Base-by-base conservation (phyloP, 805 yeast genomes). In the Candida ascalaphidarum region DNA sequence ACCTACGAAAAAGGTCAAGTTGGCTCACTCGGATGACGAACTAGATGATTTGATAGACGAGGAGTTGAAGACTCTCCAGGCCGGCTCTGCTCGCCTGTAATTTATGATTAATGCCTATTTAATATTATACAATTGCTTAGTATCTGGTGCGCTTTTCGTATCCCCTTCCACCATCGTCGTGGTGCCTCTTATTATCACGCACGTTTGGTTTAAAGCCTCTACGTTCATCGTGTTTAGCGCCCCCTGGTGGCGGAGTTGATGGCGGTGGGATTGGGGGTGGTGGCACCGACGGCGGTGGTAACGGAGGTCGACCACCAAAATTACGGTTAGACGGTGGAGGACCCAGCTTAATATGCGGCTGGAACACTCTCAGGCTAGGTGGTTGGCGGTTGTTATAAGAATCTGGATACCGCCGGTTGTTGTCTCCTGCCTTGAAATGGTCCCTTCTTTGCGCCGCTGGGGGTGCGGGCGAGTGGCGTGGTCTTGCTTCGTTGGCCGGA, bases 81-180 rank as follows among this genome's bases (percentile, higher is more conserved):
- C 48, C 6, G 50, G 49, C 20, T 35, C 34, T 12, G 5, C 13
- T 9, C 10, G 22, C 12, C 13, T 7, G 25, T 12, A 17, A 17
- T 15, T 24, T 10, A 15, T 22, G 21, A 22, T 12, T 27, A 26
- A 18, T 15, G 26, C 34, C 14, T 23, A 23, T 12, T 25, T 21
- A 20, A 15, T 28, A 12, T 21, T 24, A 15, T 19, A 11, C 8
- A 22, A 14, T 11, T 5, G 28, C 12, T 30, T 33, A 53, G 34
- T 51, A 46, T 30, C 50, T 55, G 28, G 40, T 45, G 33, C 48
- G 53, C 31, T 58, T 58, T 23, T 54, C 58, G 29, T 49, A 45
- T 4, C 41, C 37, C 20, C 47, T 36, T n/a, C 43, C 42, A 28
- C 25, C 31, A 23, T 34, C 37, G 12, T 54, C 60, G 27, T 27